These are phyloP conservation scores for Extremus antarcticus DNA, from an alignment of 495 filamentous ascomycete genomes.

Conservation along the genomic window DNA sequence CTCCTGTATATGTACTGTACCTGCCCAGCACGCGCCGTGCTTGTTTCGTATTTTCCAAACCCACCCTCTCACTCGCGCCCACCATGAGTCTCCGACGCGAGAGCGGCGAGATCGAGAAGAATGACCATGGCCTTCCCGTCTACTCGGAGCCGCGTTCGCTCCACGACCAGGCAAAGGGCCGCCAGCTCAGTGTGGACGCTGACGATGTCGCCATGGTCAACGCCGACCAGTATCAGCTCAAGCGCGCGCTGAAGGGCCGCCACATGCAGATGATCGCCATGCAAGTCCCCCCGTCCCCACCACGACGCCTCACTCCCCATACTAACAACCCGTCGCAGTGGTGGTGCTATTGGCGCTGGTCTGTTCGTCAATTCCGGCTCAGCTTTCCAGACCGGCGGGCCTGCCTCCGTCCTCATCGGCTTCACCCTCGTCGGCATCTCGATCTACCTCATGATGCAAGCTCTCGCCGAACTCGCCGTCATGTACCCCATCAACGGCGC, in stretches of 20 bases:
- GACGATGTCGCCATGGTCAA: neutral
- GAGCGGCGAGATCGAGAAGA: too few relatives aligned
- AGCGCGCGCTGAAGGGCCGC: slow-evolving; percentile 22
- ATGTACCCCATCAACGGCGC: slow-evolving; percentile 58
- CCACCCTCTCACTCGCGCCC: too few relatives aligned
- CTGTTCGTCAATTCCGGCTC: slow-evolving; percentile 28
- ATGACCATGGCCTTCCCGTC: too few relatives aligned
- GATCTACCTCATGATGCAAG: slow-evolving; percentile 49
- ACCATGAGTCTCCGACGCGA: too few relatives aligned
- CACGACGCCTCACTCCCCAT: neutral
- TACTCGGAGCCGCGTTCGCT: neutral
- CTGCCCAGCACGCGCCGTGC: too few relatives aligned
- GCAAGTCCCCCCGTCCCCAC: slow-evolving; percentile 71
- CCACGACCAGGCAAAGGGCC: neutral
- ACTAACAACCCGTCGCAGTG: too few relatives aligned
- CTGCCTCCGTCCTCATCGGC: slow-evolving; percentile 31
- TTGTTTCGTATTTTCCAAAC: too few relatives aligned
- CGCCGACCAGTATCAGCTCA: slow-evolving; percentile 10
- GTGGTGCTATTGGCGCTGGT: slow-evolving; percentile 27
- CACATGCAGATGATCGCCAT: slow-evolving; percentile 30
- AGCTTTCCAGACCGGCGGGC: slow-evolving; percentile 27
- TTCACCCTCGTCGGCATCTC: slow-evolving; percentile 44
- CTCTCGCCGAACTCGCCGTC: slow-evolving; percentile 58
- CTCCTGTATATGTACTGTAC: too few relatives aligned
- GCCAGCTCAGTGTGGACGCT: neutral